Evolutionary conservation across 768 basidiomycete genomes (phyloP), one percentile per base, ranked within the genome.

Genomic region (Tulasnella sp.): DNA sequence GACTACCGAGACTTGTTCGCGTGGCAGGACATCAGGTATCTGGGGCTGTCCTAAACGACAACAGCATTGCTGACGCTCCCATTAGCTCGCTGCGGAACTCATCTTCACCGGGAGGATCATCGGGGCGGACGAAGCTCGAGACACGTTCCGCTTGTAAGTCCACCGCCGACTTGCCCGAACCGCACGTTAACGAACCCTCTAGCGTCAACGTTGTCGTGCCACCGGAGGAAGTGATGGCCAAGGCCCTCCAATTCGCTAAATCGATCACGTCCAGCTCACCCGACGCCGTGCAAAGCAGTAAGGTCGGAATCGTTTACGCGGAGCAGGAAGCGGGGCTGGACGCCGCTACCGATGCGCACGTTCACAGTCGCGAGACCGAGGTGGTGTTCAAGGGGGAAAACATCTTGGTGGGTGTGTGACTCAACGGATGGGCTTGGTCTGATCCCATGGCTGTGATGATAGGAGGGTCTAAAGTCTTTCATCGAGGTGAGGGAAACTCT

Each of bases 161-260:
- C 4, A 6, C 26, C 35, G 14, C 0, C 35, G 19, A 44, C 40
- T 32, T 39, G 26, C 32, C 16, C 32, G 4, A 16, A 4, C 35
- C n/a, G 6, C 14, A 36, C 14, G 17, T 35, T 37, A 26, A 34
- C 14, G 19, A 29, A 5, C 26, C 5, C 72, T 72, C 72, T 73
- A 90, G 91, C 78, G 88, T 94, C 63, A 94, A 93, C 79, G 77
- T 81, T 67, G 83, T 94, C 11, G 90, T 91, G 1, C 84, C 87
- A 11, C 78, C 82, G 41, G 76, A 81, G 0, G 77, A 86, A 52
- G 85, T 92, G 1, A 76, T 94, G 12, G 75, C 85, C 6, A 83
- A 86, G 8, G 92, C 92, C 2, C 79, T 94, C 35, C 80, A 81
- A 3, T 79, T 87, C 71, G 92, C 93, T 2, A 80, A 82, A 68